Percentiles rank a stretch among this genome's conserved stretches.
These are phyloP conservation scores for Russula sp. DNA, from an alignment of 768 basidiomycete genomes.

Conservation along the genomic window DNA sequence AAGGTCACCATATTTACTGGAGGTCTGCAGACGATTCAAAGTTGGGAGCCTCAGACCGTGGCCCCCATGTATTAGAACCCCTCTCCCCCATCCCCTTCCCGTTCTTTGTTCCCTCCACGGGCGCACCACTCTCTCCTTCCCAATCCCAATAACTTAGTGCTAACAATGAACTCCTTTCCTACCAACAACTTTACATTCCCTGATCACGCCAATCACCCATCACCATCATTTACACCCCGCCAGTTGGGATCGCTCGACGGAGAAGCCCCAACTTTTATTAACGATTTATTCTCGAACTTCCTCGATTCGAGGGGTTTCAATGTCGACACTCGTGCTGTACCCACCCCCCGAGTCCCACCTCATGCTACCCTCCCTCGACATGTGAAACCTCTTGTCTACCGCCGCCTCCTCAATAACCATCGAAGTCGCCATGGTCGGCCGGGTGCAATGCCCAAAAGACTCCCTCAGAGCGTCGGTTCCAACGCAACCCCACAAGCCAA, in stretches of 20 bases:
- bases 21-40: background rate
- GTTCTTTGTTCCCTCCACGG: background rate
- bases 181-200: background rate
- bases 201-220: background rate
- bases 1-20: background rate
- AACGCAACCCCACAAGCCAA: background rate
- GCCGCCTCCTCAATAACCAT: background rate
- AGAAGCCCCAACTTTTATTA: background rate
- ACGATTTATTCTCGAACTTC: background rate
- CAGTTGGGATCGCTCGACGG: background rate
- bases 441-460: background rate
- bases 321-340: too few species aligned
- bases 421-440: background rate
- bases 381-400: background rate
- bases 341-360: background rate
- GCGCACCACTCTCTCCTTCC: background rate
- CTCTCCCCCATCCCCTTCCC: background rate
- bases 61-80: background rate
- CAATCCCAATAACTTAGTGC: background rate
- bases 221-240: background rate
- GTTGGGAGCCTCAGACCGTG: too few species aligned
- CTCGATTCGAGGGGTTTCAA: background rate
- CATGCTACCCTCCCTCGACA: background rate
- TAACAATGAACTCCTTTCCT: background rate
- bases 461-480: background rate